Conservation (phyloP, 2,329 filamentous ascomycete genomes). For the Pyrenophora graminea region DNA sequence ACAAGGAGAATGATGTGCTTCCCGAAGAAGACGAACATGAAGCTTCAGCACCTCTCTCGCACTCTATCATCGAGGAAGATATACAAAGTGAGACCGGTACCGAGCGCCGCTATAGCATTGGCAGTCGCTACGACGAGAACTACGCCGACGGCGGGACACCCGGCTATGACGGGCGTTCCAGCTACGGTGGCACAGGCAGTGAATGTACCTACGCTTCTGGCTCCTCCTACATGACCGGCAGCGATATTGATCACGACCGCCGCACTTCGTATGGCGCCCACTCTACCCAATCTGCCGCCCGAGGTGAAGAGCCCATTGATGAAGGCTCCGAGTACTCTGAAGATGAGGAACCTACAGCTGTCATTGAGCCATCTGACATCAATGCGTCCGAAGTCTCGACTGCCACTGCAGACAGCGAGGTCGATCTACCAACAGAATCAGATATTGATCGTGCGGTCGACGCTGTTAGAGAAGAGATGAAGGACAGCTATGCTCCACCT, state of each 20-base stretch:
- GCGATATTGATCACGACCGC: conserved; percentile 48
- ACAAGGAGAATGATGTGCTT: conserved; percentile 56
- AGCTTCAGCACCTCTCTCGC: conserved; percentile 18
- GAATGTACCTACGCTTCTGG: conserved; percentile 55
- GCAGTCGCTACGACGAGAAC: conserved; percentile 41
- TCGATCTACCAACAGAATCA: conserved; percentile 36
- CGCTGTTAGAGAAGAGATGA: conserved; percentile 36
- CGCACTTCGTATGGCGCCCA: conserved; percentile 50
- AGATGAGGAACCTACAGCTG: conserved; percentile 34
- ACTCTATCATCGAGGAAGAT: conserved; percentile 36
- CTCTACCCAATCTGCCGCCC: conserved; percentile 37
- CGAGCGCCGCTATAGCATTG: conserved; percentile 46
- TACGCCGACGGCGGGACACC: conserved; percentile 43
- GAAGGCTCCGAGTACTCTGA: conserved; percentile 39
- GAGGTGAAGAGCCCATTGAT: conserved; percentile 38
- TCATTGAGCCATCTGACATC: conserved; percentile 32
- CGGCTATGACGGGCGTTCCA: conserved; percentile 44
- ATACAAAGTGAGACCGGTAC: conserved; percentile 46
- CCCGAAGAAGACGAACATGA: conserved; percentile 51
- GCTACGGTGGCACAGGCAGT: conserved; percentile 48
- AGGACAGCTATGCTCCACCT: conserved; percentile 30
- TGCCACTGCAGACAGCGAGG: conserved; percentile 22
- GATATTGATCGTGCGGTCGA: conserved; percentile 39
- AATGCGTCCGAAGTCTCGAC: conserved; percentile 32
- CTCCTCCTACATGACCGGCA: conserved; percentile 54